Base-by-base conservation (phyloP, 331 rosid genomes). In the Telfairia occidentalis region DNA sequence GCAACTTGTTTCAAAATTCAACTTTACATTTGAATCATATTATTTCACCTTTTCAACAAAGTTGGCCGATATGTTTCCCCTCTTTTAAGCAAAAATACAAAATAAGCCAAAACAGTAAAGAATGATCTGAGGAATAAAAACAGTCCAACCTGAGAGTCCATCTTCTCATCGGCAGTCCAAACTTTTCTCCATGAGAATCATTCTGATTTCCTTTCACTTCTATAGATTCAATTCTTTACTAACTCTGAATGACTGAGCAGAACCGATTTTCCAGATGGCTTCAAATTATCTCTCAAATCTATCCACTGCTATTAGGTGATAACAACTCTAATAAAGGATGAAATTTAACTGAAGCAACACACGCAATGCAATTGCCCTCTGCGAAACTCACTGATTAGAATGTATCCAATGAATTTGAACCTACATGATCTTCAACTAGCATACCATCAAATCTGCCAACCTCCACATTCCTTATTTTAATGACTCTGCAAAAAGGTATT, bases 201-300 rank as follows among this genome's bases (percentile, higher is more conserved):
- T 50, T 77, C 46, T 84, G 42, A 24, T 75, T 77, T 57, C 86
- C 42, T 50, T 69, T 73, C 66, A 60, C 79, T 35, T n/a, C n/a
- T n/a, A n/a, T n/a, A n/a, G n/a, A 74, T 40, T 24, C 83, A 70
- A 18, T 71, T 84, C 77, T 78, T 83, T 50, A 26, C 40, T 66
- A 64, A 52, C 57, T 66, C 79, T 54, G 88, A 93, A 76, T 85
- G 97, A 77, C 75, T 93, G 9, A 81, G 87, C 86, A 88, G 96
- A 79, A 78, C 54, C 78, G 92, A 93, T 80, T 93, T 93, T 84
- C 97, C 98, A 63, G 74, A 87, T 3, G 96, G 92, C 63, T 93
- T 93, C 65, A 19, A 97, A 93, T 85, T 93, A 93, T 79, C 94
- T 93, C 67, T 89, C 98, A 66, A 93, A 93, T 77, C 82, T 93